Evolutionary conservation across 2,329 filamentous ascomycete species (phyloP).

Genomic region (Diaporthe australafricana): DNA sequence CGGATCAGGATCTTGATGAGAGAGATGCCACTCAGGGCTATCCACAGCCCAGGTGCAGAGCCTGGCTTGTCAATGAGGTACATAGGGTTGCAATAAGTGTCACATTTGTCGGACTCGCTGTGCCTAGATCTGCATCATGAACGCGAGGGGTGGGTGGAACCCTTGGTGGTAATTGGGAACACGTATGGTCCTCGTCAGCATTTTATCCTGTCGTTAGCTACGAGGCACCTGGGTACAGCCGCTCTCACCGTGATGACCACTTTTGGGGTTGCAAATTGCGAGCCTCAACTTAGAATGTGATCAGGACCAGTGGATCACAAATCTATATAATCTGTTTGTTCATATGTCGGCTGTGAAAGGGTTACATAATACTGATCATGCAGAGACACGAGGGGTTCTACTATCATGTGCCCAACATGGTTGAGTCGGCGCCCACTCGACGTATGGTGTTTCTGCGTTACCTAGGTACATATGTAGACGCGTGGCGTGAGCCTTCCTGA

Average conservation of each 20-base stretch:
- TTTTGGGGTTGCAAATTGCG: not conserved
- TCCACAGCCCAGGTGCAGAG: too few species aligned
- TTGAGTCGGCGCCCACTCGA: not conserved
- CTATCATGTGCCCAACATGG: not conserved
- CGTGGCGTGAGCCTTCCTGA: not conserved
- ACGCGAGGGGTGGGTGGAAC: conserved; percentile 13
- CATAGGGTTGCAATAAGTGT: not conserved
- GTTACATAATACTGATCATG: not conserved
- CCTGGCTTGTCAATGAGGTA: too few species aligned
- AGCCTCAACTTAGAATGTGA: not conserved
- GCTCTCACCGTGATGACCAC: too few species aligned
- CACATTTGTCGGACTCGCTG: not conserved
- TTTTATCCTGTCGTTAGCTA: not conserved
- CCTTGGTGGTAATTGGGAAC: too few species aligned
- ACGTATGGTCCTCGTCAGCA: not conserved
- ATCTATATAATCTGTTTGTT: not conserved
- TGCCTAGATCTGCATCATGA: not conserved
- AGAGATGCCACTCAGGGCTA: too few species aligned
- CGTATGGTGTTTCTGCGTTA: not conserved
- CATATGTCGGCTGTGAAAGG: not conserved
- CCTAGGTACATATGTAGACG: not conserved
- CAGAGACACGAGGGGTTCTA: not conserved
- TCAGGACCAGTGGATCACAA: not conserved
- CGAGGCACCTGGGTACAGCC: not conserved
- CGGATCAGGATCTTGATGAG: too few species aligned